Conservation (phyloP, 164 flowering plant species). For the Dillenia suffruticosa region DNA sequence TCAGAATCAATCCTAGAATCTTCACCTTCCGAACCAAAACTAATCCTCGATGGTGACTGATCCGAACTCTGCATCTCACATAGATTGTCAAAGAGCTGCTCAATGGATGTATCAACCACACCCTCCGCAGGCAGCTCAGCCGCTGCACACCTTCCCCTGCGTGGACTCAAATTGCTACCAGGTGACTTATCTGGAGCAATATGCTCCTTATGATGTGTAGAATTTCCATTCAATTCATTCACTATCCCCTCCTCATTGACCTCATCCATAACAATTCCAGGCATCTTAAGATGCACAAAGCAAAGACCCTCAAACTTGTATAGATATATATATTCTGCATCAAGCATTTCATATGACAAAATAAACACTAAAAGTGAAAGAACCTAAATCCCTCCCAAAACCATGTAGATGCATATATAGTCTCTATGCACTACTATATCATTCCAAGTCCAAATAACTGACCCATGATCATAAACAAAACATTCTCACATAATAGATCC, state of each 20-base stretch:
- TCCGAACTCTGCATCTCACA: constrained; percentile 91
- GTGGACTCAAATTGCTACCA: constrained; percentile 28
- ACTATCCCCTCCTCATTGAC: constrained; percentile 37
- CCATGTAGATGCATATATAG: too few species aligned
- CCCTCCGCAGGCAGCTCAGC: constrained; percentile 26
- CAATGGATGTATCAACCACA: constrained; percentile 61
- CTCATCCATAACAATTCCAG: constrained; percentile 62
- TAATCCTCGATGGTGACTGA: constrained; percentile 68
- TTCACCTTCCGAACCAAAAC: constrained; percentile 72
- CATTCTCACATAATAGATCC: too few species aligned
- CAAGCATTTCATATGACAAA: neutral
- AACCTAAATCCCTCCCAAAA: too few species aligned
- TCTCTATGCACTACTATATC: too few species aligned
- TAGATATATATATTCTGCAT: neutral
- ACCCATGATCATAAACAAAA: too few species aligned
- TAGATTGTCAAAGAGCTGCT: constrained; percentile 73
- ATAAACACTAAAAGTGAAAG: neutral
- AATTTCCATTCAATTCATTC: constrained; percentile 36
- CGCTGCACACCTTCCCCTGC: constrained; percentile 25
- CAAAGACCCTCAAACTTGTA: neutral
- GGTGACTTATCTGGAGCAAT: constrained; percentile 23
- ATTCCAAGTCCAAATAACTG: too few species aligned
- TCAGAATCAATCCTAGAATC: constrained; percentile 89
- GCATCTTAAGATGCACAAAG: constrained; percentile 36
- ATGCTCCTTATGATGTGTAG: constrained; percentile 35